phyloP scores from a whole-genome alignment of 306 rosid species.

The Crataegus laevigata region DNA sequence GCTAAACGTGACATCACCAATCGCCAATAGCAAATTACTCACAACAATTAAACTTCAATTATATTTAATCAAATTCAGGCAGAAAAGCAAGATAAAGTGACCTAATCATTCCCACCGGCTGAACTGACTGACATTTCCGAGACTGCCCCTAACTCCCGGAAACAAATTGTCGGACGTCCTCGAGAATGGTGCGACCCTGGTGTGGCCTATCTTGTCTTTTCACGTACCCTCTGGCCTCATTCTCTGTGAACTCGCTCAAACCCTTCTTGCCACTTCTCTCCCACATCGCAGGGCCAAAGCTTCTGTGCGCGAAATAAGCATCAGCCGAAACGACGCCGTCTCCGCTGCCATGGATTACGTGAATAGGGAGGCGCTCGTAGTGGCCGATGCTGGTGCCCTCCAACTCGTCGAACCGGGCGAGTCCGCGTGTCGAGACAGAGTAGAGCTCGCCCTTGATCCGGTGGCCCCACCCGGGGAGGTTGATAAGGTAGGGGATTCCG shows the following conservation, averaged over 20 bases:
- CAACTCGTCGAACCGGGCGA: slow-evolving; percentile 40
- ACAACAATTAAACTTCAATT: too few relatives aligned
- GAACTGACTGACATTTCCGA: background rate
- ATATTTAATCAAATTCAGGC: too few relatives aligned
- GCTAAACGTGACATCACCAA: too few relatives aligned
- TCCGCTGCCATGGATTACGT: background rate
- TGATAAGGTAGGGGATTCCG: slow-evolving; percentile 63
- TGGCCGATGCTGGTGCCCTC: slow-evolving; percentile 40
- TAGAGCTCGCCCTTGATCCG: slow-evolving; percentile 56
- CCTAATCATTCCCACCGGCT: background rate
- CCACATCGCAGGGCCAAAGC: slow-evolving; percentile 44
- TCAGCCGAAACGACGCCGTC: slow-evolving; percentile 10
- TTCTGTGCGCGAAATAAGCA: slow-evolving; percentile 45
- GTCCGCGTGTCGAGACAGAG: slow-evolving; percentile 35
- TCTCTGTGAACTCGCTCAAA: slow-evolving; percentile 19
- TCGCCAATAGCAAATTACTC: too few relatives aligned
- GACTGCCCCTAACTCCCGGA: background rate
- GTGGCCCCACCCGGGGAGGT: slow-evolving; percentile 43
- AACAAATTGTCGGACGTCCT: slow-evolving; percentile 11
- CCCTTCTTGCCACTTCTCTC: slow-evolving; percentile 34
- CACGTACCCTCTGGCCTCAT: slow-evolving; percentile 24
- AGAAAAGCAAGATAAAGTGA: too few relatives aligned
- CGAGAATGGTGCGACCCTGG: slow-evolving; percentile 7
- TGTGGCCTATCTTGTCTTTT: slow-evolving; percentile 22
- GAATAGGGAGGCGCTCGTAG: slow-evolving; percentile 48